Base-by-base conservation (phyloP, 148 eudicot genomes). In the Rhododendron griersonianum region DNA sequence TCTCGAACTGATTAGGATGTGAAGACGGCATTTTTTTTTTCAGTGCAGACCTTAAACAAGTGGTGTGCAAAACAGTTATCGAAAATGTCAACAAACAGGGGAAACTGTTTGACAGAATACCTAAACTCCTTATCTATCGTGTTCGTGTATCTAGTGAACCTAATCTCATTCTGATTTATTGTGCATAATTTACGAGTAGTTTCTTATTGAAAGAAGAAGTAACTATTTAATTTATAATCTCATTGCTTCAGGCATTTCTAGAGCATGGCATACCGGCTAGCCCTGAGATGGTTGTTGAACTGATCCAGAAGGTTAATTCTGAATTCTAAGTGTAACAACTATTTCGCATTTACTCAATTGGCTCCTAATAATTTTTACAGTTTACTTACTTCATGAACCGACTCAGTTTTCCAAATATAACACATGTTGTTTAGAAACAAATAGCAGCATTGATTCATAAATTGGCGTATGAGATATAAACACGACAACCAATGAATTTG, bases 251-350 rank as follows among this genome's bases (percentile, higher is more conserved):
- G 99, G 95, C 96, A 67, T 92, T 91, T 90, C 78, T 96, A 83
- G 98, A 96, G 92, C 91, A 95, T 78, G 98, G 99, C 45, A 92
- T 96, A 87, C 98, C 96, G 1, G 93, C 91, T n/a, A 91, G 88
- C 83, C 94, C 98, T 55, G 98, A 96, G 86, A 93, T 87, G 92
- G 93, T 92, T 55, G 91, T 91, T 33, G 90, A 89, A 79, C 86
- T 92, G 63, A 92, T 96, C 95, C 95, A 90, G 67, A 94, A 94
- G 98, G 99, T 89, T 5, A 41, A n/a, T 47, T 8, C 69, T 14
- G 25, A 28, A 41, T 41, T 44, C 47, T 19, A 1, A 11, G 5
- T 3, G 33, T 35, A 55, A 37, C 30, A 44, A 23, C 6, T 9
- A 21, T 11, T 41, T 23, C 44, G 0, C 44, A 73, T 73, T 73